Evolutionary conservation across 2,329 filamentous ascomycete genomes (phyloP).

Genomic region (Aspergillus fructus): DNA sequence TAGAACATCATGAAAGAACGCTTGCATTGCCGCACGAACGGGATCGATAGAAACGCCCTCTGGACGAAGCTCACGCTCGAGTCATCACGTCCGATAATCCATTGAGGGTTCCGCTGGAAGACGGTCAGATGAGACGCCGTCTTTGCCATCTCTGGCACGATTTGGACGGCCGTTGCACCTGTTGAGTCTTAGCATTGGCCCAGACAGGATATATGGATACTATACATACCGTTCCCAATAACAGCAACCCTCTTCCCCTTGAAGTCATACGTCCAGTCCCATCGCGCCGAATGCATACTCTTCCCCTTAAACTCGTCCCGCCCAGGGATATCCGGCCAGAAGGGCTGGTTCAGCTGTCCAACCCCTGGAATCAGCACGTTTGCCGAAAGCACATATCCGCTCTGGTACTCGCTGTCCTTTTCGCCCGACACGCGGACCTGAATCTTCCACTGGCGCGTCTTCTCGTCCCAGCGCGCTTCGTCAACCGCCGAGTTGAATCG

Average conservation of each 20-base stretch:
- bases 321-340: constrained; percentile 50
- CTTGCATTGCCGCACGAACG: constrained; percentile 51
- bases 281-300: constrained; percentile 58
- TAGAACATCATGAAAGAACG: constrained; percentile 56
- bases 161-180: constrained; percentile 60
- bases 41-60: constrained; percentile 47
- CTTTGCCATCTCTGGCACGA: constrained; percentile 57
- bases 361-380: constrained; percentile 60
- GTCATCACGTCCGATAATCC: constrained; percentile 57
- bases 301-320: constrained; percentile 52
- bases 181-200: neutral
- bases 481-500: constrained; percentile 58
- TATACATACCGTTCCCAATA: constrained; percentile 55
- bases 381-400: constrained; percentile 53
- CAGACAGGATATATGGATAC: neutral
- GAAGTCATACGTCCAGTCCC: constrained; percentile 60
- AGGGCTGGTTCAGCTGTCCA: constrained; percentile 58
- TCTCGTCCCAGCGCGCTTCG: constrained; percentile 56
- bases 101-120: constrained; percentile 61
- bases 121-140: constrained; percentile 51
- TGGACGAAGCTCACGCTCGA: constrained; percentile 44
- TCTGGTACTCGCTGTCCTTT: constrained; percentile 56
- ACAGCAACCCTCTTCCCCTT: constrained; percentile 56
- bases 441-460: constrained; percentile 51
- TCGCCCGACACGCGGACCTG: constrained; percentile 49